A percentile compares a stretch with the other conserved stretches of the same genome.
phyloP scores from a whole-genome alignment of 768 basidiomycete species.

The Naganishia kalamii region DNA sequence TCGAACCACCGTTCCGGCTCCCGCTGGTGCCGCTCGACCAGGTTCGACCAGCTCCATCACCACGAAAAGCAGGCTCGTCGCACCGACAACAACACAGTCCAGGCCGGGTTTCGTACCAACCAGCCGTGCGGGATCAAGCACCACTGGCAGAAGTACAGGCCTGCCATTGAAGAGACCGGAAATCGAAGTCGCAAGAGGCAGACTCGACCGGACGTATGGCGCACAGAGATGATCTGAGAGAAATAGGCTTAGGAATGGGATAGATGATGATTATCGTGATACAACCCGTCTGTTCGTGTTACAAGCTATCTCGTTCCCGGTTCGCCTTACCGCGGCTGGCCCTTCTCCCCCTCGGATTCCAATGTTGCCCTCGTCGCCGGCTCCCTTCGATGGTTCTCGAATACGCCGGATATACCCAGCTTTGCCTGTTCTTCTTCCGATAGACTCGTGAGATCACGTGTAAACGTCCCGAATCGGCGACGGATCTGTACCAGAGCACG shows the following conservation, averaged over 20 bases:
- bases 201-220: too few species aligned
- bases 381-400: constrained; percentile 8
- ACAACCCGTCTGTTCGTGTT: not conserved
- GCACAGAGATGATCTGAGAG: too few species aligned
- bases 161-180: too few species aligned
- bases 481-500: constrained; percentile 1
- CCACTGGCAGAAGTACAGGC: too few species aligned
- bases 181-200: too few species aligned
- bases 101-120: not conserved
- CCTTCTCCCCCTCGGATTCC: not conserved
- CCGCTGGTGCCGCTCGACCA: not conserved
- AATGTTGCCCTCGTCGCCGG: not conserved
- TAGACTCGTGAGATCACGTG: constrained; percentile 1
- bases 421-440: constrained; percentile 13
- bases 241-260: too few species aligned
- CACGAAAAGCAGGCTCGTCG: not conserved
- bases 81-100: not conserved
- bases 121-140: not conserved
- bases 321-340: not conserved
- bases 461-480: constrained; percentile 13
- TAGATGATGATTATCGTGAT: not conserved
- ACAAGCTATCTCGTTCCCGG: not conserved
- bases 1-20: not conserved
- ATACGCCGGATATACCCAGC: constrained; percentile 6
- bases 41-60: not conserved